These are phyloP conservation scores for Fusarium cicatricum DNA, from an alignment of 2,329 filamentous ascomycete genomes.

Conservation along the genomic window DNA sequence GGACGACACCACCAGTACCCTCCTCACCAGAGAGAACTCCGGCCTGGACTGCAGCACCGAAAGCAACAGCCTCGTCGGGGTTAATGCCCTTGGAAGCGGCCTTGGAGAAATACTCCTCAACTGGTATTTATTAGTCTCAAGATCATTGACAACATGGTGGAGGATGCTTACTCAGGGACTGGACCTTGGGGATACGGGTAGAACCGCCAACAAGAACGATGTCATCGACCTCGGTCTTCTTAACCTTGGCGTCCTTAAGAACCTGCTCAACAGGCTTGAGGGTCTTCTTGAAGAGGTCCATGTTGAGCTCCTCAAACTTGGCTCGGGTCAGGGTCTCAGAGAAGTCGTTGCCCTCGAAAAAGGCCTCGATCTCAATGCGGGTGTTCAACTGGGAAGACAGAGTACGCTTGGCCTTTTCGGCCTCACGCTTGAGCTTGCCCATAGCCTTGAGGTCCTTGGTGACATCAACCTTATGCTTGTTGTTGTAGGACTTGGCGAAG, in stretches of 20 bases:
- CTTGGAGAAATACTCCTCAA: slow-evolving; percentile 97
- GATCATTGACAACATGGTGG: too few species aligned
- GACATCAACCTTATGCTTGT: slow-evolving; percentile 93
- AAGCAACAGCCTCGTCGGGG: slow-evolving; percentile 98
- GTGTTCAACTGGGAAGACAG: slow-evolving; percentile 94
- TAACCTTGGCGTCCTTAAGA: slow-evolving; percentile 96
- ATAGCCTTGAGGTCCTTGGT: slow-evolving; percentile 96
- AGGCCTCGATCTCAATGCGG: slow-evolving; percentile 95
- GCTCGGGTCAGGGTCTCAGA: slow-evolving; percentile 97
- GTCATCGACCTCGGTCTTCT: slow-evolving; percentile 94
- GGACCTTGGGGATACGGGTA: slow-evolving; percentile 98
- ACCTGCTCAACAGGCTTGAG: slow-evolving; percentile 99
- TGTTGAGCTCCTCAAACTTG: slow-evolving; percentile 99
- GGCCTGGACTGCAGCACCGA: slow-evolving; percentile 95
- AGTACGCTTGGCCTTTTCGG: slow-evolving; percentile 99
- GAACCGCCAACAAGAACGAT: slow-evolving; percentile 98
- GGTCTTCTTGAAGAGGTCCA: slow-evolving; percentile 99
- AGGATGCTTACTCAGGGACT: slow-evolving; percentile 66
- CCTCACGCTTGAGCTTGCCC: slow-evolving; percentile 99
- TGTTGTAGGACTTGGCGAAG: slow-evolving; percentile 98
- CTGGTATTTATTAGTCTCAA: too few species aligned
- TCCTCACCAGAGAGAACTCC: slow-evolving; percentile 92
- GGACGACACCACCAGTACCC: slow-evolving; percentile 80
- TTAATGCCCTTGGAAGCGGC: slow-evolving; percentile 99
- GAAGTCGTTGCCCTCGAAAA: slow-evolving; percentile 97